A percentile compares a stretch with the other conserved stretches of the same genome.
phyloP scores from a whole-genome alignment of 768 basidiomycete genomes.

The Lentinula boryana region DNA sequence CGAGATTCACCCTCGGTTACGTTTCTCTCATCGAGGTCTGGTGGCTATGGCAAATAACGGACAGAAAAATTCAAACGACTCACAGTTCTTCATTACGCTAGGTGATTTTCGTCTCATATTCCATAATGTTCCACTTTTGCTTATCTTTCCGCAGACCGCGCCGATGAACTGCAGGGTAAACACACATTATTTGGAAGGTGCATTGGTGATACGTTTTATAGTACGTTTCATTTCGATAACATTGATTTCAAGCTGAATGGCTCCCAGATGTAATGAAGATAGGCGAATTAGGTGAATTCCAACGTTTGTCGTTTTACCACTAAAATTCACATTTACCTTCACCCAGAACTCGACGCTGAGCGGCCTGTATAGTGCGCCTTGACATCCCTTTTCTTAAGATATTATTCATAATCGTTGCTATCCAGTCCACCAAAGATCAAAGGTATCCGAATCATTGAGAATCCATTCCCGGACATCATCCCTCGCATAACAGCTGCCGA shows the following conservation, averaged over 20 bases:
- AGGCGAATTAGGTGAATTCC: slow-evolving; percentile 66
- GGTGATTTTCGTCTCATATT: slow-evolving; percentile 35
- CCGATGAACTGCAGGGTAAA: slow-evolving; percentile 90
- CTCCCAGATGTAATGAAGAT: slow-evolving; percentile 83
- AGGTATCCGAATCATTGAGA: slow-evolving; percentile 77
- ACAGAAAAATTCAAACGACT: slow-evolving; percentile 82
- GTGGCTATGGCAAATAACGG: slow-evolving; percentile 92
- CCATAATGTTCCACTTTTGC: background rate
- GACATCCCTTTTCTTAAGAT: background rate
- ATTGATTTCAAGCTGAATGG: background rate
- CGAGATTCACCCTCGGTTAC: slow-evolving; percentile 88
- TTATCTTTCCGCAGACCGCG: slow-evolving; percentile 50
- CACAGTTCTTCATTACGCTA: slow-evolving; percentile 93
- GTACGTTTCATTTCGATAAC: slow-evolving; percentile 35
- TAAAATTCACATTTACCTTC: background rate
- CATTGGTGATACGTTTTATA: slow-evolving; percentile 85
- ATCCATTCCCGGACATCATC: slow-evolving; percentile 93
- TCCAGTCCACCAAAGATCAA: slow-evolving; percentile 88
- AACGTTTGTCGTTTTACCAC: too few species aligned
- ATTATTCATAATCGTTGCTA: background rate
- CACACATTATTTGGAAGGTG: slow-evolving; percentile 92
- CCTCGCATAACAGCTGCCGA: slow-evolving; percentile 96
- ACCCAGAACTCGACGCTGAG: slow-evolving; percentile 64
- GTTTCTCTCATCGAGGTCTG: slow-evolving; percentile 84
- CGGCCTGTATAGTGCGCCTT: slow-evolving; percentile 72